Evolutionary conservation across 257 asterid genomes (phyloP).

Genomic region (Rehmannia glutinosa): DNA sequence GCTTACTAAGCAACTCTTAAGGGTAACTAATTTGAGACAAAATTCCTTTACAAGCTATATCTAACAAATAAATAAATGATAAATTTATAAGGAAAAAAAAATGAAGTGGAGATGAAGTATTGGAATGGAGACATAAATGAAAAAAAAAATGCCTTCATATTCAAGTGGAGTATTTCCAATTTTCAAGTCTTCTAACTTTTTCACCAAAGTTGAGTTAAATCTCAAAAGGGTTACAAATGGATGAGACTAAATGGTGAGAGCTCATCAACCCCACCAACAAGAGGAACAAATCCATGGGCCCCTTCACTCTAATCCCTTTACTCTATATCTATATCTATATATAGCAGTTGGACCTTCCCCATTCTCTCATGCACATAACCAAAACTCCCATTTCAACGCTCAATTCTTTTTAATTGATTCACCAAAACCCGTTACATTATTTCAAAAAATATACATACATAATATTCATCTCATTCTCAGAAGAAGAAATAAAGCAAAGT

Average conservation of each 20-base stretch:
- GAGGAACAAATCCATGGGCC: background rate
- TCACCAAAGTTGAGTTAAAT: background rate
- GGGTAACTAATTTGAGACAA: background rate
- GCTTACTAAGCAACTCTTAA: background rate
- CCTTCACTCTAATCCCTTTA: background rate
- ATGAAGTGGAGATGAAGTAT: no score
- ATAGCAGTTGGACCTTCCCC: constrained; percentile 25
- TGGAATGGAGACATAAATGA: no score
- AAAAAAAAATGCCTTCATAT: no score
- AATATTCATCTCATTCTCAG: background rate
- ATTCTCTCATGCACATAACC: constrained; percentile 22
- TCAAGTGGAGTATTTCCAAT: no score
- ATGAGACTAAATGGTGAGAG: constrained; percentile 1
- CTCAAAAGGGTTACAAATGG: background rate
- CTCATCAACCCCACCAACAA: background rate
- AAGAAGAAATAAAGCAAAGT: background rate
- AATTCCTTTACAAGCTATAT: no score
- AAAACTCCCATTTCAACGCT: no score
- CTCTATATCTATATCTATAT: background rate
- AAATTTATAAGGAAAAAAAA: no score
- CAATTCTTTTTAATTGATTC: background rate
- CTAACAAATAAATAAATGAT: no score
- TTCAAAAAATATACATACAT: background rate
- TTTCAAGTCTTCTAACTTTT: background rate
- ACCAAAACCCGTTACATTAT: background rate